phyloP scores from a whole-genome alignment of 202 grass and related monocot species.

The Panicum virgatum region DNA sequence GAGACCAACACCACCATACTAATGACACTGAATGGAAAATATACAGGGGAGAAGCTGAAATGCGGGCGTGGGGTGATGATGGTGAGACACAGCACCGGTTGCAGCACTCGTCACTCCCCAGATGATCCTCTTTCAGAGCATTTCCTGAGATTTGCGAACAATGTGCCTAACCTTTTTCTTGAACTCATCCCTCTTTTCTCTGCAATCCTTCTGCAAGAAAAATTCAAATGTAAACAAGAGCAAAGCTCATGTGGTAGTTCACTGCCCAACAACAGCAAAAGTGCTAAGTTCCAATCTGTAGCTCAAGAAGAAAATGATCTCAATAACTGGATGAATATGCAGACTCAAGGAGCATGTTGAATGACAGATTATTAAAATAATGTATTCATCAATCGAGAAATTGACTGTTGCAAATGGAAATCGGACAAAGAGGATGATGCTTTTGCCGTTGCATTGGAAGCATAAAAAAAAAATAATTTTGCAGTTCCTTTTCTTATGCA shows the following conservation, averaged over 20 bases:
- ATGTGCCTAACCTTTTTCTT: constrained; percentile 87
- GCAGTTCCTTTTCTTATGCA: neutral
- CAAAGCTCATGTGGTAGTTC: neutral
- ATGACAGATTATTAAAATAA: neutral
- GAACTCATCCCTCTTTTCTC: constrained; percentile 88
- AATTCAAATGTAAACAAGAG: neutral
- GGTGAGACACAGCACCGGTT: neutral
- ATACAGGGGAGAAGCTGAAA: constrained; percentile 46
- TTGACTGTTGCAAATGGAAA: constrained; percentile 10
- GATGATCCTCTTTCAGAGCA: constrained; percentile 58
- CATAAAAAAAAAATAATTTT: neutral
- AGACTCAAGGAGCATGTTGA: neutral
- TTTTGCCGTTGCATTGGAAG: neutral
- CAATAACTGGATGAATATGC: neutral
- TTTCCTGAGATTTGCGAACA: constrained; percentile 85
- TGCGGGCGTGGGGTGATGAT: neutral
- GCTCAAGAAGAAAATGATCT: neutral
- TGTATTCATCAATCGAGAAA: neutral
- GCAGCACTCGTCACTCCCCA: constrained; percentile 41
- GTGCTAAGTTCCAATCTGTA: neutral
- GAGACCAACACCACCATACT: constrained; percentile 44
- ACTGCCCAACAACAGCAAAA: neutral
- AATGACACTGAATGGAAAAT: constrained; percentile 45
- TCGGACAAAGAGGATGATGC: neutral
- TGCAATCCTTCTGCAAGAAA: constrained; percentile 88